phyloP scores from a whole-genome alignment of 495 filamentous ascomycete genomes.

The Cudoniella acicularis region DNA sequence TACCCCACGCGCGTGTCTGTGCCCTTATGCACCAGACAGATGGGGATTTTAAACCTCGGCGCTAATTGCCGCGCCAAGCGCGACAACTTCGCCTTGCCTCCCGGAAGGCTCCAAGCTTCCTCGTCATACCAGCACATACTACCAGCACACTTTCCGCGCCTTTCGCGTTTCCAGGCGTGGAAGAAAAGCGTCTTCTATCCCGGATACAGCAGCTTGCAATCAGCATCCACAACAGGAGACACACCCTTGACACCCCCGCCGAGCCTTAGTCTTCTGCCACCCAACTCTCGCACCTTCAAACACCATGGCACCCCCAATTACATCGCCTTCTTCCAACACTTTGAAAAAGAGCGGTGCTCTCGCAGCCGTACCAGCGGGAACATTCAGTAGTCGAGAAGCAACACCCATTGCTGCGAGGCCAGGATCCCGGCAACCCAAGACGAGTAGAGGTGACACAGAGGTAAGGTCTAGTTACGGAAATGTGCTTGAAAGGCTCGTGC shows the following conservation, averaged over 20 bases:
- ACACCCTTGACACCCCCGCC: background rate
- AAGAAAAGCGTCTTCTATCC: too few species aligned
- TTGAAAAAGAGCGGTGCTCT: background rate
- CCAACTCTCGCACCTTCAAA: background rate
- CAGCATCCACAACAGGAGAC: background rate
- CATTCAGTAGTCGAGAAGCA: constrained; percentile 9
- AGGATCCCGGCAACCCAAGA: background rate
- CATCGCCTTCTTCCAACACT: background rate
- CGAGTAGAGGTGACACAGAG: background rate
- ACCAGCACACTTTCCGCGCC: too few species aligned
- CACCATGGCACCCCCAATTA: constrained; percentile 1
- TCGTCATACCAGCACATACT: too few species aligned
- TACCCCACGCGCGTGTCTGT: too few species aligned
- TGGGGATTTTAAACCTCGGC: too few species aligned
- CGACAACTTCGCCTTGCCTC: too few species aligned
- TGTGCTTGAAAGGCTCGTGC: background rate
- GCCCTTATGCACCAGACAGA: too few species aligned
- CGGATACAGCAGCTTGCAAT: too few species aligned
- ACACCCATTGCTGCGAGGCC: constrained; percentile 6
- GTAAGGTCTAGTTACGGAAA: constrained; percentile 6
- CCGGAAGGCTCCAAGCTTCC: too few species aligned
- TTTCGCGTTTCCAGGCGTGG: too few species aligned
- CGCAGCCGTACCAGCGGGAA: background rate
- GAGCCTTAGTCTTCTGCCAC: background rate
- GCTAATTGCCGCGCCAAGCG: too few species aligned